Evolutionary conservation across 805 yeast species (phyloP), one percentile per base, ranked within the genome.

Genomic region (Teunomyces kruisii): DNA sequence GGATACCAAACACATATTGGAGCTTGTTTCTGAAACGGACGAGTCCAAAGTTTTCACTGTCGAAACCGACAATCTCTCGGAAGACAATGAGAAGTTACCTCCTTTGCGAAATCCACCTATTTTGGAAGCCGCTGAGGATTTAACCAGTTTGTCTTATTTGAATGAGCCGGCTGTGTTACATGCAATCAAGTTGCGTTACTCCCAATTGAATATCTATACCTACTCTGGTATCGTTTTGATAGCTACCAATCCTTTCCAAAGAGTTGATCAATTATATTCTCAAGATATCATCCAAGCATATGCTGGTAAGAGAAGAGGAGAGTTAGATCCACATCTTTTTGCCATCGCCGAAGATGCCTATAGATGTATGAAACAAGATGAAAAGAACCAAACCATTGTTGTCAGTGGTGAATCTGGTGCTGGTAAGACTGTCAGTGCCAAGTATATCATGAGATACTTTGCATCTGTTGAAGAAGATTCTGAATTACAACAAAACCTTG

Each of bases 391-490:
- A 70, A 92, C 99, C 1, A 91, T 92, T 51, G 97, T 92, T 13
- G 98, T 92, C 13, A 83, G 91, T 56, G 99, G 99, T 69, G 99
- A 92, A 69, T 88, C 96, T 6, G 99, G 99, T 67, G 98, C 99
- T 24, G 99, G 99, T 66, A 94, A 92, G 60, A 94, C 98, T 4
- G 98, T 92, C 33, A 84, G 94, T 51, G 99, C 99, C 32, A 92
- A 92, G 64, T 92, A 88, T 66, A 92, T 92, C 53, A 92, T 92
- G 98, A 82, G 98, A 65, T 92, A 91, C 67, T 91, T 92, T 65
- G 98, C 98, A 3, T 84, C 96, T 13, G 97, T 92, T 12, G 97
- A 92, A 49, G 74, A 69, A 46, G 72, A 65, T 5, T 55, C 59
- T 6, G 68, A 62, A 39, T 51, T 58, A 28, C 74, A 48, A 59